Percentiles rank a stretch among this genome's conserved stretches.
phyloP scores from a whole-genome alignment of 805 yeast genomes.

The Suhomyces sp. region DNA sequence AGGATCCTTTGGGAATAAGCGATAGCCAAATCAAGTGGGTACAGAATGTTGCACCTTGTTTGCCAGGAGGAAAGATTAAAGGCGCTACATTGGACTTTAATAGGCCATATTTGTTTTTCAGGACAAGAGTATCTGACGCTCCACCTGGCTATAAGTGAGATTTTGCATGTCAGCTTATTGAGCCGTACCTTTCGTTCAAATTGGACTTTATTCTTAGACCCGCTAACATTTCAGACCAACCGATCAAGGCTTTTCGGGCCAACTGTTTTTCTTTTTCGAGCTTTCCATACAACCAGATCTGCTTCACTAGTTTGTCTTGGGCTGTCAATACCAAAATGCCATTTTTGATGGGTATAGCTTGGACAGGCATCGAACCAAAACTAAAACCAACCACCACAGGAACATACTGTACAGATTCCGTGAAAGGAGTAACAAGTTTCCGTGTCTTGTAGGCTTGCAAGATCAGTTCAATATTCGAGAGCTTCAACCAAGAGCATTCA shows the following conservation, averaged over 20 bases:
- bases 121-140: constrained; percentile 23
- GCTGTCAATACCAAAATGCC: constrained; percentile 26
- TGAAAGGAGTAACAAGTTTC: constrained; percentile 3
- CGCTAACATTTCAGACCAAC: constrained; percentile 10
- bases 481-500: constrained; percentile 25
- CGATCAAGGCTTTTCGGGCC: constrained; percentile 4
- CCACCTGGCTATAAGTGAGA: constrained; percentile 32
- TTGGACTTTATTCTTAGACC: constrained; percentile 15
- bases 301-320: constrained; percentile 16
- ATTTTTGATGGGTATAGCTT: constrained; percentile 24
- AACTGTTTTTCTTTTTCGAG: constrained; percentile 6
- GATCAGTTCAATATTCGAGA: constrained; percentile 20
- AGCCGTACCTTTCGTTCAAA: constrained; percentile 9
- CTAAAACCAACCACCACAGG: constrained; percentile 32
- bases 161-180: not conserved
- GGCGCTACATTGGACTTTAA: constrained; percentile 23
- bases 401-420: constrained; percentile 17
- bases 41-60: constrained; percentile 11
- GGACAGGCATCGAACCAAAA: constrained; percentile 19
- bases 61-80: constrained; percentile 21
- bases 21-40: constrained; percentile 18
- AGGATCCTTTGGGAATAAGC: constrained; percentile 32
- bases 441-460: constrained; percentile 11
- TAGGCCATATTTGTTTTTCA: constrained; percentile 7
- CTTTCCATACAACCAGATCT: constrained; percentile 24